These are phyloP conservation scores for Kodamaea kaohsiungensis DNA, from an alignment of 805 yeast species.

Conservation along the genomic window DNA sequence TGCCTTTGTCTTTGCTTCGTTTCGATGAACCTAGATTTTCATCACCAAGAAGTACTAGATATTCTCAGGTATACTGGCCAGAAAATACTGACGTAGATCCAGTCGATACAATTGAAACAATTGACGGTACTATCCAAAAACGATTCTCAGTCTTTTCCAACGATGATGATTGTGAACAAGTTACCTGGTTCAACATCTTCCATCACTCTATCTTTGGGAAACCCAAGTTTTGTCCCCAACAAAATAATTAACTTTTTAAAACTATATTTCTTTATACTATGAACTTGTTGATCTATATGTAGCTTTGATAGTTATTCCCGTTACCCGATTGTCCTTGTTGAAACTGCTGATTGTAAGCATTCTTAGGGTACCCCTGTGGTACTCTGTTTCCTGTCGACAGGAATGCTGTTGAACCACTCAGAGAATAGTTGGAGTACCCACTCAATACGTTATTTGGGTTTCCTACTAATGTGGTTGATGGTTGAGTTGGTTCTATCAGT, in stretches of 20 bases:
- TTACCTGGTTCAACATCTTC: conserved; percentile 54
- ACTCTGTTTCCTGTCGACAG: conserved; percentile 10
- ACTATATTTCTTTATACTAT: background rate
- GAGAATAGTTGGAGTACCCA: conserved; percentile 20
- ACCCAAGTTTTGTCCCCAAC: conserved; percentile 33
- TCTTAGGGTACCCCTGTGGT: conserved; percentile 15
- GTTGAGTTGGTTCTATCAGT: conserved; percentile 42
- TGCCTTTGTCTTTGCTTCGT: conserved; percentile 23
- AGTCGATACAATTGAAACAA: background rate
- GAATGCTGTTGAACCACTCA: conserved; percentile 6
- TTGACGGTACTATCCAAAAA: background rate
- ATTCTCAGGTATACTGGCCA: conserved; percentile 19
- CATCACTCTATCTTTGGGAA: conserved; percentile 53
- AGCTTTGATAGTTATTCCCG: background rate
- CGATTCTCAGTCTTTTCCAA: conserved; percentile 8
- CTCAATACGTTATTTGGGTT: conserved; percentile 33
- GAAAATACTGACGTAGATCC: background rate
- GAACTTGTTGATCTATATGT: background rate
- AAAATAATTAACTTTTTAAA: background rate
- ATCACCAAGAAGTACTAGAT: conserved; percentile 19
- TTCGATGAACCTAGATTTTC: conserved; percentile 11
- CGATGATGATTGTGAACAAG: conserved; percentile 42
- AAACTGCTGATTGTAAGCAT: conserved; percentile 6
- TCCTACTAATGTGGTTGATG: conserved; percentile 44
- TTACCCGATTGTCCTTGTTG: background rate